Evolutionary conservation across 1,139 yeast species (phyloP), one percentile per base, ranked within the genome.

Genomic region (Candida pseudoviswanathii): DNA sequence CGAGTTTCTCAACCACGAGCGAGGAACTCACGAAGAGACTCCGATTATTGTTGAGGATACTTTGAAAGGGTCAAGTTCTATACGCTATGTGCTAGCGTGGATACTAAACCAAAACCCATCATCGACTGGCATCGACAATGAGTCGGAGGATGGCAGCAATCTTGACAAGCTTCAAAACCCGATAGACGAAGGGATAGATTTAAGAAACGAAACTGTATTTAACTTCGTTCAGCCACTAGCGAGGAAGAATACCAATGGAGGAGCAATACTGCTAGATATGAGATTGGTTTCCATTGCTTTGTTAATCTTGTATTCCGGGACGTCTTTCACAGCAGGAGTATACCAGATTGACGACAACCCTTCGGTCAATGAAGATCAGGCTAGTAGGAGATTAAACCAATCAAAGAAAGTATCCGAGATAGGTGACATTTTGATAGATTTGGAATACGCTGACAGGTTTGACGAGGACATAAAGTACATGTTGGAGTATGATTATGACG

Each of bases 391-490:
- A 30, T 45, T 55, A n/a, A 61, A 64, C 45, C 65, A 66, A 43
- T 50, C 59, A 9, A 59, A 57, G n/a, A 62, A 63, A 9, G 55
- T 65, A 9, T 58, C 67, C 10, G 84, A 80, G 51, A 73, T 82
- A 9, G 80, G 83, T 0, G 84, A 81, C 47, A 66, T 84, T 9
- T 62, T 84, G 49, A 70, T 78, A 21, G 84, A 82, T 58, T 64
- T 84, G 50, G 86, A 81, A 51, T 82, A 84, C 38, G 84, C 82
- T 50, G 94, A 87, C 62, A 69, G 82, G 47, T 84, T 81, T 55
- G 95, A 87, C 60, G 91, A 85, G 55, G 94, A 87, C 63, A 79
- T 86, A 22, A 71, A 79, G 50, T 87, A 86, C 59, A 83, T 87
- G 67, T 86, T 86, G 63, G 90, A 85, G 48, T 75, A 77, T 58